phyloP scores from a whole-genome alignment of 768 basidiomycete species.

The Pleurotus cornucopiae region DNA sequence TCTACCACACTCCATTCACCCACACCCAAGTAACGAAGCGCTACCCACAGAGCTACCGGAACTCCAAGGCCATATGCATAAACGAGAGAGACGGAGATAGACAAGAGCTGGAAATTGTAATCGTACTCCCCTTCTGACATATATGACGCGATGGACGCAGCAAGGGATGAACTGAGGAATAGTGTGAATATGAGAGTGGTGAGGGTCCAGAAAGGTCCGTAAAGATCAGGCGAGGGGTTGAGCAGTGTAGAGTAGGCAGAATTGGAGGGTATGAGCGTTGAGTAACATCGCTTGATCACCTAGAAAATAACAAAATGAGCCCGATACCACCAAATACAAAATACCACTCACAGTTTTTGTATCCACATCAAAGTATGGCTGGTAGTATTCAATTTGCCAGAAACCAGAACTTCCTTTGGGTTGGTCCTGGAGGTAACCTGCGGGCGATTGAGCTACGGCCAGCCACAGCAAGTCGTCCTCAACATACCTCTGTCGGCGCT shows the following conservation, averaged over 20 bases:
- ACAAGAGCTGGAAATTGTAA: slow-evolving; percentile 85
- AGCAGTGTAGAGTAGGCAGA: slow-evolving; percentile 61
- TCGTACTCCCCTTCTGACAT: slow-evolving; percentile 63
- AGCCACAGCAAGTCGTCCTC: not conserved
- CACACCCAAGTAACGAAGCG: slow-evolving; percentile 80
- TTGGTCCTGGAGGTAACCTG: slow-evolving; percentile 66
- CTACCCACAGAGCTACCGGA: slow-evolving; percentile 81
- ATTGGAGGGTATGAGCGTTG: slow-evolving; percentile 72
- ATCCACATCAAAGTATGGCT: slow-evolving; percentile 86
- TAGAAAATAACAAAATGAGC: slow-evolving; percentile 18
- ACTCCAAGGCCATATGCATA: slow-evolving; percentile 85
- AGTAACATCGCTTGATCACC: slow-evolving; percentile 74
- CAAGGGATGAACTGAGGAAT: slow-evolving; percentile 91
- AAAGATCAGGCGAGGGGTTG: slow-evolving; percentile 68
- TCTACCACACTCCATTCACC: slow-evolving; percentile 89
- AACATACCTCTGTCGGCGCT: slow-evolving; percentile 49
- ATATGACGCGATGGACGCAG: slow-evolving; percentile 83
- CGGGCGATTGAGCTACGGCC: not conserved
- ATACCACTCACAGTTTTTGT: slow-evolving; percentile 54
- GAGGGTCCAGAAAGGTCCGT: slow-evolving; percentile 97
- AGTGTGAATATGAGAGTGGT: slow-evolving; percentile 92
- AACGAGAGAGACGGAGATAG: slow-evolving; percentile 77
- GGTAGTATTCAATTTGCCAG: slow-evolving; percentile 85
- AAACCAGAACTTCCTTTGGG: slow-evolving; percentile 49
- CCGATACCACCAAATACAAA: slow-evolving; percentile 2